Evolutionary conservation across 202 grass and related monocot species (phyloP).

Genomic region (Saccharum hybrid): DNA sequence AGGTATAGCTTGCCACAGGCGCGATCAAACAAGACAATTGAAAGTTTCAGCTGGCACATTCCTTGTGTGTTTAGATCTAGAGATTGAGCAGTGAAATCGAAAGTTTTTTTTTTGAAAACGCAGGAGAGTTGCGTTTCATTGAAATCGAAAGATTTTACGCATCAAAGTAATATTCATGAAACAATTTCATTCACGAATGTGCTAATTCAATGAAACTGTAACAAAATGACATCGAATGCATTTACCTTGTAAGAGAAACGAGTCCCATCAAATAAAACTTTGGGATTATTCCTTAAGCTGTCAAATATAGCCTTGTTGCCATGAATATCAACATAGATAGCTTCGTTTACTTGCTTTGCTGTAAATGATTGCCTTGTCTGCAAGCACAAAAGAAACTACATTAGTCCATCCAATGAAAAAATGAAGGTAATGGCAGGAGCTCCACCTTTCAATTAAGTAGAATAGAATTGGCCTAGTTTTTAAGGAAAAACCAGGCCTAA

Average conservation of each 20-base stretch:
- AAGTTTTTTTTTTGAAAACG: background rate
- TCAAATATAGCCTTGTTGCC: slow-evolving; percentile 75
- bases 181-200: background rate
- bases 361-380: slow-evolving; percentile 66
- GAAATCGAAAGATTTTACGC: background rate
- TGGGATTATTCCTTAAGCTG: slow-evolving; percentile 68
- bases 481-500: no score
- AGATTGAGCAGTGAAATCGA: background rate
- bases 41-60: background rate
- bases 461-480: no score
- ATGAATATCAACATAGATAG: slow-evolving; percentile 72
- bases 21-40: slow-evolving; percentile 1
- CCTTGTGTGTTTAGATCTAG: background rate
- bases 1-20: background rate
- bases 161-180: background rate
- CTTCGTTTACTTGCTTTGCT: slow-evolving; percentile 70
- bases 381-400: slow-evolving; percentile 44
- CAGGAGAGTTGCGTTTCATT: no score
- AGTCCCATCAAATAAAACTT: slow-evolving; percentile 68
- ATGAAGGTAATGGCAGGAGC: no score
- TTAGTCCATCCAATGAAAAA: background rate
- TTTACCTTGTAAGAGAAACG: slow-evolving; percentile 78
- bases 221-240: background rate
- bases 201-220: background rate
- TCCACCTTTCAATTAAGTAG: no score